These are phyloP conservation scores for Termitomyces sp. DNA, from an alignment of 768 basidiomycete genomes.

Conservation along the genomic window DNA sequence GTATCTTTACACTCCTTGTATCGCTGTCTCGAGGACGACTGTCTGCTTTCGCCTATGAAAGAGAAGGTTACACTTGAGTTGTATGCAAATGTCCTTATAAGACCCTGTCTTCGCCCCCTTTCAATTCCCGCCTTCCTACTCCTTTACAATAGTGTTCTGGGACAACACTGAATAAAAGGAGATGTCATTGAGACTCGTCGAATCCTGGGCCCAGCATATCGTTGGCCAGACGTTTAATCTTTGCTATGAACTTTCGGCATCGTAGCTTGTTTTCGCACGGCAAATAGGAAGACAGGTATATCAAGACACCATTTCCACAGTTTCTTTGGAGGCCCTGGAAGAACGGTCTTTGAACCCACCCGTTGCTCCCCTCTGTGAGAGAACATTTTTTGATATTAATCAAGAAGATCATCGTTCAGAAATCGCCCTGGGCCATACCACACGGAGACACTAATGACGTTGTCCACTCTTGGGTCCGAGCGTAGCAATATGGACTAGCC, in stretches of 20 bases:
- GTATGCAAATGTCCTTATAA: neutral
- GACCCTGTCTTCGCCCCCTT: constrained; percentile 20
- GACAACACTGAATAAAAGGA: constrained; percentile 23
- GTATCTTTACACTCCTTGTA: constrained; percentile 14
- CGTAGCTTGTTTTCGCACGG: neutral
- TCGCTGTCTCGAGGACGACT: constrained; percentile 22
- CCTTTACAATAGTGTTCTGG: constrained; percentile 25
- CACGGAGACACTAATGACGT: constrained; percentile 24
- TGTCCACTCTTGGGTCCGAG: constrained; percentile 13
- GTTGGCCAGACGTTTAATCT: constrained; percentile 10
- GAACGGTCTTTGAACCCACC: constrained; percentile 20
- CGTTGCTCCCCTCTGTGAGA: constrained; percentile 20
- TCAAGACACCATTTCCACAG: constrained; percentile 23
- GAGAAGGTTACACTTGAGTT: neutral
- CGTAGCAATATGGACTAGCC: constrained; percentile 23
- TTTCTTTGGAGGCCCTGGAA: constrained; percentile 13
- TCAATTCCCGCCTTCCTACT: constrained; percentile 19
- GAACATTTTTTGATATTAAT: neutral
- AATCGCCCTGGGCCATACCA: constrained; percentile 26
- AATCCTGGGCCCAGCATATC: constrained; percentile 16
- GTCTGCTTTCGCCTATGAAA: constrained; percentile 13
- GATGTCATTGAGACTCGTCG: constrained; percentile 19
- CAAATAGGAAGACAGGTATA: constrained; percentile 9
- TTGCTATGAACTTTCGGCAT: constrained; percentile 17
- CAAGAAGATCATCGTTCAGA: neutral